Evolutionary conservation across 176 grass and related monocot genomes (phyloP).

Genomic region (Canna indica): DNA sequence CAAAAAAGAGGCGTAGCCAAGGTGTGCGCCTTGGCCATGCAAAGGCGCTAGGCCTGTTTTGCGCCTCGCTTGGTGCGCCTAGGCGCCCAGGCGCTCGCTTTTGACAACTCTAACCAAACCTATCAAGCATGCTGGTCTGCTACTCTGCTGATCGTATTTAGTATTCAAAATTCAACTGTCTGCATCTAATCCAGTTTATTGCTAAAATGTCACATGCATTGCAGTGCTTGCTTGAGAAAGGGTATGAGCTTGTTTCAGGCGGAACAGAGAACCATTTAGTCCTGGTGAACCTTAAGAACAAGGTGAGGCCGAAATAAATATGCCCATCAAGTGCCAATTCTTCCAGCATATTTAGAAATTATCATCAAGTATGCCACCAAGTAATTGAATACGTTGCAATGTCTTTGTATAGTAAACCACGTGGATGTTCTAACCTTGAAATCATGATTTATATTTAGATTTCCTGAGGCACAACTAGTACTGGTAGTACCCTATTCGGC

Average conservation of each 20-base stretch:
- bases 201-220: neutral
- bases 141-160: too few species aligned
- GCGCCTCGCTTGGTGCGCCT: too few species aligned
- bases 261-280: constrained; percentile 99
- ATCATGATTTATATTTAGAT: neutral
- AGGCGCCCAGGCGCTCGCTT: too few species aligned
- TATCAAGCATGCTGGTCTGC: too few species aligned
- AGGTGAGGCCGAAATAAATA: constrained; percentile 47
- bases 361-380: neutral
- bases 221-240: constrained; percentile 54
- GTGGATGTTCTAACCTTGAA: neutral
- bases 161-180: neutral
- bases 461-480: neutral
- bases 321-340: neutral
- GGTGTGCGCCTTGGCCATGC: too few species aligned
- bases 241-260: constrained; percentile 95
- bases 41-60: too few species aligned
- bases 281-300: constrained; percentile 90
- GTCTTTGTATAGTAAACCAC: neutral
- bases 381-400: neutral
- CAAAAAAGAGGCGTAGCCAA: too few species aligned
- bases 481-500: neutral
- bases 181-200: neutral
- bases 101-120: too few species aligned
- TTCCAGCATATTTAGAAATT: neutral